These are phyloP conservation scores for Prinsepia uniflora DNA, from an alignment of 306 rosid genomes.

Conservation along the genomic window DNA sequence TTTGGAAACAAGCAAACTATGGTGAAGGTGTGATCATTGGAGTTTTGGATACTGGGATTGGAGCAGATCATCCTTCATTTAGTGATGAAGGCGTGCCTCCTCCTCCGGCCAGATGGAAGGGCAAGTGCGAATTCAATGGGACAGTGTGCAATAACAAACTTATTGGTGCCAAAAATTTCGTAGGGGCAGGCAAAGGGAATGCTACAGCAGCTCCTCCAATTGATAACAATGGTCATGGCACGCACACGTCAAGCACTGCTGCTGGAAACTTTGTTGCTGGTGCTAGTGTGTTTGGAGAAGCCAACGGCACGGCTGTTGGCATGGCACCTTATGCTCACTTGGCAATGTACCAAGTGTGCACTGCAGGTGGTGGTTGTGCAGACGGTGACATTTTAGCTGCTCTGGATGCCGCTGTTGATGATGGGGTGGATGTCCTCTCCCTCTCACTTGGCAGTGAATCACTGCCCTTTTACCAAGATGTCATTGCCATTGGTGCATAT, in stretches of 20 bases:
- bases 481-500: slow-evolving; percentile 44
- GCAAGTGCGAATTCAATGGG: slow-evolving; percentile 48
- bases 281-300: slow-evolving; percentile 55
- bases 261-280: slow-evolving; percentile 48
- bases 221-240: slow-evolving; percentile 51
- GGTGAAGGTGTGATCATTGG: slow-evolving; percentile 70
- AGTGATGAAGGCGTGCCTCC: slow-evolving; percentile 50
- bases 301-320: slow-evolving; percentile 65
- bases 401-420: slow-evolving; percentile 31
- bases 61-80: slow-evolving; percentile 61
- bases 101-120: slow-evolving; percentile 74
- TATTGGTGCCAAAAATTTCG: slow-evolving; percentile 56
- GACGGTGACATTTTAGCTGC: slow-evolving; percentile 32
- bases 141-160: slow-evolving; percentile 57
- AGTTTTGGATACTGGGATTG: slow-evolving; percentile 50
- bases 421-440: slow-evolving; percentile 62
- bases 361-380: background rate
- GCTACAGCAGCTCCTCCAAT: slow-evolving; percentile 40
- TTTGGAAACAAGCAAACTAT: slow-evolving; percentile 52
- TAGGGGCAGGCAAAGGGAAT: background rate
- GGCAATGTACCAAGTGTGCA: slow-evolving; percentile 43
- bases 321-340: slow-evolving; percentile 72
- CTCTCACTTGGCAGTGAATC: slow-evolving; percentile 42
- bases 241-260: slow-evolving; percentile 52
- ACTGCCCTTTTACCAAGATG: slow-evolving; percentile 41